phyloP scores from a whole-genome alignment of 352 stramenopile genomes.

The Globisporangium solare region DNA sequence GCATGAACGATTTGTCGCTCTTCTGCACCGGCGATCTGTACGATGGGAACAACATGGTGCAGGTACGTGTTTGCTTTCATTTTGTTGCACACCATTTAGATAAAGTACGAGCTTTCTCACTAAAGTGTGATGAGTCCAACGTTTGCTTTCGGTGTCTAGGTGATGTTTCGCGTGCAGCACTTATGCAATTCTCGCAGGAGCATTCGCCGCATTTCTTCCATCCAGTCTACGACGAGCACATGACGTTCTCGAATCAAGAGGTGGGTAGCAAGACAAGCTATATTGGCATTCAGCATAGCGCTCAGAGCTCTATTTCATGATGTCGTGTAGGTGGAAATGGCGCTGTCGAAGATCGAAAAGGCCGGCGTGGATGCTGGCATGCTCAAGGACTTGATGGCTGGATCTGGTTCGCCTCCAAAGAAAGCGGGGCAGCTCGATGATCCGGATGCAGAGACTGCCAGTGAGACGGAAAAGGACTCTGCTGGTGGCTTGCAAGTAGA shows the following conservation, averaged over 20 bases:
- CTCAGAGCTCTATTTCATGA: too few species aligned
- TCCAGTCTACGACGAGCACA: conserved; percentile 30
- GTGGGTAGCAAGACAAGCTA: conserved; percentile 15
- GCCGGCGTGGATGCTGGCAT: conserved; percentile 49
- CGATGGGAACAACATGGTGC: conserved; percentile 82
- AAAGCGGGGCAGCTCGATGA: background rate
- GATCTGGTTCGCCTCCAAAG: conserved; percentile 8
- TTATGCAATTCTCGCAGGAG: conserved; percentile 66
- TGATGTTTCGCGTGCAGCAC: conserved; percentile 74
- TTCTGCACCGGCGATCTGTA: conserved; percentile 85
- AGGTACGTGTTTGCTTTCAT: conserved; percentile 19
- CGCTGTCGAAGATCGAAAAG: conserved; percentile 63
- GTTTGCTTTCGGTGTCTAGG: conserved; percentile 11
- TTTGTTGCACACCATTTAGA: too few species aligned
- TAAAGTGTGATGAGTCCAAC: too few species aligned
- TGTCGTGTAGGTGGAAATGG: conserved; percentile 46
- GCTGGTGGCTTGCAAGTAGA: conserved; percentile 1
- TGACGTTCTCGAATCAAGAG: conserved; percentile 66
- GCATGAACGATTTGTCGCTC: conserved; percentile 76
- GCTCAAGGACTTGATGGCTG: conserved; percentile 29
- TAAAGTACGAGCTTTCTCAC: too few species aligned
- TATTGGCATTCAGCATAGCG: too few species aligned
- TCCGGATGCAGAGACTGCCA: conserved; percentile 8
- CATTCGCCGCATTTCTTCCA: conserved; percentile 42
- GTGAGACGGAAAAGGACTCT: conserved; percentile 7